Evolutionary conservation across 2,329 filamentous ascomycete genomes (phyloP).

Genomic region (Nakataea oryzae): DNA sequence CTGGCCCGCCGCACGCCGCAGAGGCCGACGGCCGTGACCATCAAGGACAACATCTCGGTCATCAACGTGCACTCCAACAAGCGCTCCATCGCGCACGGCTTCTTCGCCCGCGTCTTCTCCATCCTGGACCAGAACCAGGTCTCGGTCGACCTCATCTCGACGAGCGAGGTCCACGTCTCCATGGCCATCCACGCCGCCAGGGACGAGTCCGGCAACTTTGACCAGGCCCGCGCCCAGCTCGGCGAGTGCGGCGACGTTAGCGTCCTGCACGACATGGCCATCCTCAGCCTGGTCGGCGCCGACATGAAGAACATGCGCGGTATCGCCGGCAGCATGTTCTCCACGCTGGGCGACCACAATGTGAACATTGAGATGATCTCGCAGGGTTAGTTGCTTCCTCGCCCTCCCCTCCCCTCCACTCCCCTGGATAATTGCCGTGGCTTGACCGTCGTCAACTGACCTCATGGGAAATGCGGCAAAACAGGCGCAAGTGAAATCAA

Average conservation of each 20-base stretch:
- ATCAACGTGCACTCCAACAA: slow-evolving; percentile 98
- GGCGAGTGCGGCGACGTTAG: slow-evolving; percentile 80
- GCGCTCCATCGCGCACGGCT: slow-evolving; percentile 88
- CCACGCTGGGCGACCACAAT: slow-evolving; percentile 81
- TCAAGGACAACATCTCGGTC: slow-evolving; percentile 93
- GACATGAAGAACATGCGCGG: slow-evolving; percentile 98
- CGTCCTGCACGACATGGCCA: slow-evolving; percentile 85
- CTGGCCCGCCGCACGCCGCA: slow-evolving; percentile 47
- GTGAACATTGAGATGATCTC: slow-evolving; percentile 99
- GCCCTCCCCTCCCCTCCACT: not conserved
- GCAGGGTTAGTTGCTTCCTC: slow-evolving; percentile 54
- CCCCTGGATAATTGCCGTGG: not conserved
- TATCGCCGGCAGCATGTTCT: slow-evolving; percentile 90
- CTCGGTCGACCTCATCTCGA: slow-evolving; percentile 93
- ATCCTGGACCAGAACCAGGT: slow-evolving; percentile 80
- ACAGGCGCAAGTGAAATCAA: slow-evolving; percentile 96
- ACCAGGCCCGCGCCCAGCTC: slow-evolving; percentile 61
- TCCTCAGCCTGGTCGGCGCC: slow-evolving; percentile 84
- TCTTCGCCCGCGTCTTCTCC: slow-evolving; percentile 87
- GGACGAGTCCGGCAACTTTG: slow-evolving; percentile 43
- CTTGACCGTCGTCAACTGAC: not conserved
- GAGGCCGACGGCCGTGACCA: slow-evolving; percentile 81
- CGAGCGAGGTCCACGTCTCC: slow-evolving; percentile 91
- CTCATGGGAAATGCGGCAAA: not conserved
- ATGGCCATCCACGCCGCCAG: slow-evolving; percentile 82